Evolutionary conservation across 768 basidiomycete genomes (phyloP), one percentile per base, ranked within the genome.

Genomic region (Solioccasus polychromus): DNA sequence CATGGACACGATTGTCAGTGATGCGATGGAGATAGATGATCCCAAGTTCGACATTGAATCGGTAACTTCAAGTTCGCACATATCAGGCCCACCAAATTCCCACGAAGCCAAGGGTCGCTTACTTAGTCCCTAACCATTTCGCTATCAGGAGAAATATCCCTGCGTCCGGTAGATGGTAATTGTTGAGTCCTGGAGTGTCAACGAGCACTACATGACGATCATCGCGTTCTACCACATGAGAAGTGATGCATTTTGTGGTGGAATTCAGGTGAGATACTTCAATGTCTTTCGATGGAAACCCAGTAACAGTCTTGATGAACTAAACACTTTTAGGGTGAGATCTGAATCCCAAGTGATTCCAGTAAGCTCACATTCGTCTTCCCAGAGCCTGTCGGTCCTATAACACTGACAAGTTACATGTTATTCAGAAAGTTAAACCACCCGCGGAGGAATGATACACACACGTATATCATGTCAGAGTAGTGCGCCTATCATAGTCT

Each of bases 121-220:
- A 51, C 48, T 15, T 29, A 3, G 3, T 19, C 26, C 22, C 35
- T 3, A 41, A 24, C 42, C 35, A 44, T 29, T n/a, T 29, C 15
- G 35, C 35, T 14, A 45, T 17, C n/a, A 28, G 42, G 2, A 11
- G 23, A 17, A 51, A 10, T 51, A 52, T 32, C 14, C 7, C 20
- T 17, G 18, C 20, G 8, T 51, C 42, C 4, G 26, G 24, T 5
- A 29, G 22, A 23, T 38, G 3, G 11, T 22, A 17, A 18, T 12
- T 45, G 19, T 52, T 20, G 18, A 52, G 30, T 12, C 48, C 48
- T 28, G 51, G 48, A 1, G 51, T 52, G 17, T 51, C 48, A 17
- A 45, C 26, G 10, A 51, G 34, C 7, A 41, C 38, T 8, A 51
- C 6, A n/a, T 6, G 22, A 34, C 29, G 43, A 25, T 35, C 39